phyloP scores from a whole-genome alignment of 352 stramenopile genomes.

The Phytophthora macrochlamydospora region DNA sequence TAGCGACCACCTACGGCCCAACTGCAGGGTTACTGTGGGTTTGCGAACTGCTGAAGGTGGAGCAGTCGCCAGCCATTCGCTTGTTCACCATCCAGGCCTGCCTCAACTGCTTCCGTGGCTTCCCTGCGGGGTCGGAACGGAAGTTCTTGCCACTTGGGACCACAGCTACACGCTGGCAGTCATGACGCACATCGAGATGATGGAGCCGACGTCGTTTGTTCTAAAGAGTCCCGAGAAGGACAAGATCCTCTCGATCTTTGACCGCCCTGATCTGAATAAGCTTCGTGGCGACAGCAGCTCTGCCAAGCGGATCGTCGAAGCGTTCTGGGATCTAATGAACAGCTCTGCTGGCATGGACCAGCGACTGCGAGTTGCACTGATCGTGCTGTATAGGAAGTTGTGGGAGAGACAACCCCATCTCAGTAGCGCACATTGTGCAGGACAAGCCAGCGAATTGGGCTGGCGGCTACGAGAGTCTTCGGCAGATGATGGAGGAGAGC shows the following conservation, averaged over 20 bases:
- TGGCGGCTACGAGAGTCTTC: conserved; percentile 80
- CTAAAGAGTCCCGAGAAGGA: conserved; percentile 78
- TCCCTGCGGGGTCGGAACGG: conserved; percentile 71
- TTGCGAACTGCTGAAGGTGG: conserved; percentile 58
- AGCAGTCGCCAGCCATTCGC: conserved; percentile 74
- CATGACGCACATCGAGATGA: conserved; percentile 83
- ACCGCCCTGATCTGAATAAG: conserved; percentile 58
- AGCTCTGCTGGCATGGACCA: conserved; percentile 61
- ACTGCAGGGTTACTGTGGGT: conserved; percentile 77
- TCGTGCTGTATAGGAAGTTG: conserved; percentile 80
- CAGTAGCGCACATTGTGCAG: conserved; percentile 81
- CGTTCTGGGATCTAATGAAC: conserved; percentile 84
- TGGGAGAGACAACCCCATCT: conserved; percentile 83
- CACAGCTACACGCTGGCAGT: conserved; percentile 81
- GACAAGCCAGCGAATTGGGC: conserved; percentile 82
- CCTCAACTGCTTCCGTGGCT: conserved; percentile 81
- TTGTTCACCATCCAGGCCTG: conserved; percentile 82
- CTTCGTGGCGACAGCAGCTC: conserved; percentile 81
- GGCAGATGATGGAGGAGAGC: conserved; percentile 86
- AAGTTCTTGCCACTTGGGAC: conserved; percentile 83
- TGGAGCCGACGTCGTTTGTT: conserved; percentile 74
- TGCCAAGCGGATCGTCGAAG: conserved; percentile 65
- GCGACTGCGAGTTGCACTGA: conserved; percentile 72
- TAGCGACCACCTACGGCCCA: conserved; percentile 67
- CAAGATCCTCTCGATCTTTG: conserved; percentile 68